phyloP scores from a whole-genome alignment of 139 green algal species.

The Penium margaritaceum region DNA sequence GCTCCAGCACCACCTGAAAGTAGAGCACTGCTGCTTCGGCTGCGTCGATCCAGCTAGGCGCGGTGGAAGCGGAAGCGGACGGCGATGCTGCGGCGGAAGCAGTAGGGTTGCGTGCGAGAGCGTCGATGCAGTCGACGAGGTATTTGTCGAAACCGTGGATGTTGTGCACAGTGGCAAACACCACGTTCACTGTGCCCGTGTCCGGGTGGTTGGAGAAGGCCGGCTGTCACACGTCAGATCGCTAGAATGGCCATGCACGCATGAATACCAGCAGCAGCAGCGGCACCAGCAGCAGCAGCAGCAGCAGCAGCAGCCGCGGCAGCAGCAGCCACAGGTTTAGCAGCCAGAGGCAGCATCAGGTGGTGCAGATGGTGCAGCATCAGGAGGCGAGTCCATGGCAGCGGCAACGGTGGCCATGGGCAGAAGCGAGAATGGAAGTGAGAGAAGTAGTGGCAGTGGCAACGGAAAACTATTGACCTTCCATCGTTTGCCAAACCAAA shows the following conservation, averaged over 20 bases:
- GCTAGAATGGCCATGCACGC: too few relatives aligned
- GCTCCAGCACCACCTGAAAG: neutral
- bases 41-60: neutral
- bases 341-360: too few relatives aligned
- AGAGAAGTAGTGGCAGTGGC: too few relatives aligned
- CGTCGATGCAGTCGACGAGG: slow-evolving; percentile 19
- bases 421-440: too few relatives aligned
- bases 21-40: neutral
- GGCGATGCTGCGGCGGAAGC: neutral
- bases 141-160: slow-evolving; percentile 28
- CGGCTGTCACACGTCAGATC: neutral
- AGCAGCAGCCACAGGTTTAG: too few relatives aligned
- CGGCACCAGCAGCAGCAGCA: too few relatives aligned
- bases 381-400: neutral
- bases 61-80: neutral
- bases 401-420: too few relatives aligned
- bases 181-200: slow-evolving; percentile 15
- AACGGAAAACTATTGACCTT: too few relatives aligned
- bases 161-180: slow-evolving; percentile 29
- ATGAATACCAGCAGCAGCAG: neutral
- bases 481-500: too few relatives aligned
- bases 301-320: neutral
- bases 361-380: neutral
- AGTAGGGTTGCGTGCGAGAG: neutral
- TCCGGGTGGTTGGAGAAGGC: slow-evolving; percentile 38